phyloP scores from a whole-genome alignment of 2,329 filamentous ascomycete genomes.

The Penicillium sp. region DNA sequence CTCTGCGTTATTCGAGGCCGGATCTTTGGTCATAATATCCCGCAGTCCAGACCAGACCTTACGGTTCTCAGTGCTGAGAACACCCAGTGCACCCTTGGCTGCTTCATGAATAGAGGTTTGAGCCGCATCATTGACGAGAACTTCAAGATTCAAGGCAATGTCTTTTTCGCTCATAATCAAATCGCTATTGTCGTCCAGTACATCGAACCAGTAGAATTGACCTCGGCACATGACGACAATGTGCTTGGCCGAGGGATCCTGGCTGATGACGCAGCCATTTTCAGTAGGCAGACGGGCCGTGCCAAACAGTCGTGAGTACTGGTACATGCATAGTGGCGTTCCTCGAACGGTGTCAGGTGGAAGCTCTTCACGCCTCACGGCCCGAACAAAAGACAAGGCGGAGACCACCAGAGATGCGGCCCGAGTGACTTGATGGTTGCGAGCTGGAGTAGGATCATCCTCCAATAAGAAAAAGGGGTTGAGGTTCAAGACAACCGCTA shows the following conservation, averaged over 20 bases:
- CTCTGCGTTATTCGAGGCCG: conserved; percentile 90
- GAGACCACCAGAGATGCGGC: conserved; percentile 90
- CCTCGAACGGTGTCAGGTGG: conserved; percentile 83
- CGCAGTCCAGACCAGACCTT: conserved; percentile 92
- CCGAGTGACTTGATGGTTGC: conserved; percentile 94
- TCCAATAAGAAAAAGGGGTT: conserved; percentile 98
- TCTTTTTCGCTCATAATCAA: conserved; percentile 97
- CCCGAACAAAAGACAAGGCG: conserved; percentile 85
- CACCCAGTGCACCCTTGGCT: conserved; percentile 89
- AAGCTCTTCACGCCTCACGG: conserved; percentile 87
- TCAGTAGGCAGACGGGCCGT: conserved; percentile 93
- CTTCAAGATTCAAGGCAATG: conserved; percentile 83
- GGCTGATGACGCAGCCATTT: conserved; percentile 91
- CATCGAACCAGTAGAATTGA: conserved; percentile 99
- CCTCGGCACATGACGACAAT: conserved; percentile 90
- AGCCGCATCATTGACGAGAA: conserved; percentile 85
- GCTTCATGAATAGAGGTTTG: conserved; percentile 89
- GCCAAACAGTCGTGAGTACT: conserved; percentile 92
- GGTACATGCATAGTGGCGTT: conserved; percentile 92
- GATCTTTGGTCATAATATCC: conserved; percentile 81
- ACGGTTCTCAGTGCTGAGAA: conserved; percentile 92
- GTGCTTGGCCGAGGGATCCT: conserved; percentile 90
- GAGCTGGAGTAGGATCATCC: conserved; percentile 92
- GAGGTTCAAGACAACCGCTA: conserved; percentile 85
- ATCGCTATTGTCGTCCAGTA: conserved; percentile 89